Evolutionary conservation across 2,329 filamentous ascomycete species (phyloP), one percentile per base, ranked within the genome.

Genomic region (Allantophomopsis lycopodina): DNA sequence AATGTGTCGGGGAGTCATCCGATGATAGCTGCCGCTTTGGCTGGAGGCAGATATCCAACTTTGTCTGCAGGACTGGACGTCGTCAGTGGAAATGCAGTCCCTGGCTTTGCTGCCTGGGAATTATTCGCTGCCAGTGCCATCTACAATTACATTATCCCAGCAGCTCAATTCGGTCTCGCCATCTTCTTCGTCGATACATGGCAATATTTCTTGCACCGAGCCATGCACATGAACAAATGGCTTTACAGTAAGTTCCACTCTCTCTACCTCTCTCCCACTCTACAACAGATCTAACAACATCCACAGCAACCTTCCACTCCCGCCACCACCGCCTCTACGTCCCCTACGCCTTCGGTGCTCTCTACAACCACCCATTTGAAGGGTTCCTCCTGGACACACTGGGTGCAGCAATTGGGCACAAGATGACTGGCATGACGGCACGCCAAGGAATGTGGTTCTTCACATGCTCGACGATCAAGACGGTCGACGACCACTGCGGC

Each of bases 151-250:
- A 56, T 79, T 32, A 70, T 96, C 45, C 91, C 91, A 1, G 70
- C 65, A 3, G 40, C 89, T 37, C 89, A 96, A 58, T 83, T 94
- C 55, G 63, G 73, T 42, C 54, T 83, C 37, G 91, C 79, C 17
- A 72, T 89, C 44, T 63, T 75, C 47, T 68, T 93, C 48, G 73
- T 96, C 50, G 91, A 98, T 62, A 91, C 87, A 35, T 98, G 91
- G 91, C 89, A 98, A 59, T 98, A 98, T 64, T 94, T 95, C 63
- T 71, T 89, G 52, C 91, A 98, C 62, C 85, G 91, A 32, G 74
- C 82, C 42, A 98, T 98, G 91, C 91, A 98, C 63, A 71, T 91
- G 66, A 95, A 96, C 66, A 88, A 84, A 60, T 96, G 85, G 83
- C 72, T 98, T 50, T 96, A 96, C 68, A 82, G 85, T 91, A 69